Evolutionary conservation across 139 green algal genomes (phyloP), one percentile per base, ranked within the genome.

Genomic region (Gonium pectorale): DNA sequence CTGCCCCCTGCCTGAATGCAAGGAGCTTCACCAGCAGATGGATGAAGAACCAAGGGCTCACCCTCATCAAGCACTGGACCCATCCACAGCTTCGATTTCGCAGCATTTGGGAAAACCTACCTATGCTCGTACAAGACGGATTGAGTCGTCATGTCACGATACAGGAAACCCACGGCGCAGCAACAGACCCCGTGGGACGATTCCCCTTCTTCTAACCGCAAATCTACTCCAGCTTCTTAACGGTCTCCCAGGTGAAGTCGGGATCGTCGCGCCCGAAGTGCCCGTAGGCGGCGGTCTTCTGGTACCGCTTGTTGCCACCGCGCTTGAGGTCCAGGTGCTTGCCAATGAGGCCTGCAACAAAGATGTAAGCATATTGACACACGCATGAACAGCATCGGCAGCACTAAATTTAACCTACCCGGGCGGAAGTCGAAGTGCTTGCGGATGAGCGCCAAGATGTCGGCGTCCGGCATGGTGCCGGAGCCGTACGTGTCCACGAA

Each of bases 401-500:
- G 29, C 29, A 27, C 40, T 40, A 21, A 40, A 41, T 7, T 19
- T 2, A 37, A 56, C 79, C 38, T n/a, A 86, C 92, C 95, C 38
- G 96, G 93, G 70, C 97, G 91, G 96, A 99, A 99, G 92, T 99
- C 95, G 60, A 99, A 99, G 27, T 73, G 85, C 79, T 95, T 96
- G 89, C 97, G 96, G 40, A 99, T 86, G 24, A 86, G 83, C 31
- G 86, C 93, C 77, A 99, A 91, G 88, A 99, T 99, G 69, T 98
- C 92, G 27, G 86, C 85, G 90, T 99, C 97, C 26, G 94, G 74
- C 72, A 94, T 94, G 35, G 67, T 98, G 86, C 96, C 97, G n/a
- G 97, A 99, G 86, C 95, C 96, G 89, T 99, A 99, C 6, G 94
- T 98, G 92, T 99, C 97, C 24, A 99, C 96, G 79, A 97, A 97